Evolutionary conservation across 441 rosid species (phyloP).

Genomic region (Breynia disticha): DNA sequence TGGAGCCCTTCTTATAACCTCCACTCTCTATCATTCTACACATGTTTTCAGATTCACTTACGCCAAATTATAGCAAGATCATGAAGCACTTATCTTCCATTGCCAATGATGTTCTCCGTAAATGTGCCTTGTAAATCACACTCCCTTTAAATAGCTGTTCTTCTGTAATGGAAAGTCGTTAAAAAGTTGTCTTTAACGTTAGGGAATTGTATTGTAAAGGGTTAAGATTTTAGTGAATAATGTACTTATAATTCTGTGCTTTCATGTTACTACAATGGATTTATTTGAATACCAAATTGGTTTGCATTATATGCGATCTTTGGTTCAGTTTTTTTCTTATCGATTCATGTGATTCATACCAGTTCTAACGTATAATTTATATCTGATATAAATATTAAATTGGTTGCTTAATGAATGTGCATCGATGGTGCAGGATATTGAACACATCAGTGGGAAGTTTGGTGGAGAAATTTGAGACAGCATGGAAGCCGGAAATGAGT

Average conservation of each 20-base stretch:
- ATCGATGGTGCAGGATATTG: slow-evolving; percentile 34
- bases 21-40: background rate
- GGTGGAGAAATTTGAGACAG: slow-evolving; percentile 46
- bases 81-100: slow-evolving; percentile 81
- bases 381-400: background rate
- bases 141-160: background rate
- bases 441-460: slow-evolving; percentile 30
- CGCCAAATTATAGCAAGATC: slow-evolving; percentile 1
- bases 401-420: slow-evolving; percentile 1
- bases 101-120: slow-evolving; percentile 53
- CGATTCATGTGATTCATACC: background rate
- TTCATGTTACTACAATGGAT: background rate
- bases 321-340: background rate
- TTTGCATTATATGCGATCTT: too few species aligned
- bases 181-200: background rate
- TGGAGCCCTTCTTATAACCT: background rate
- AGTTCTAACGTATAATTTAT: background rate
- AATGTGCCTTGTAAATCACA: slow-evolving; percentile 48
- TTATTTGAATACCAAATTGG: too few species aligned
- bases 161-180: background rate
- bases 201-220: too few species aligned
- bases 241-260: background rate
- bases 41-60: too few species aligned
- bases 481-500: slow-evolving; percentile 41
- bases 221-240: background rate